Evolutionary conservation across 2,329 filamentous ascomycete species (phyloP), one percentile per base, ranked within the genome.

Genomic region (Lachnellula hyalina): DNA sequence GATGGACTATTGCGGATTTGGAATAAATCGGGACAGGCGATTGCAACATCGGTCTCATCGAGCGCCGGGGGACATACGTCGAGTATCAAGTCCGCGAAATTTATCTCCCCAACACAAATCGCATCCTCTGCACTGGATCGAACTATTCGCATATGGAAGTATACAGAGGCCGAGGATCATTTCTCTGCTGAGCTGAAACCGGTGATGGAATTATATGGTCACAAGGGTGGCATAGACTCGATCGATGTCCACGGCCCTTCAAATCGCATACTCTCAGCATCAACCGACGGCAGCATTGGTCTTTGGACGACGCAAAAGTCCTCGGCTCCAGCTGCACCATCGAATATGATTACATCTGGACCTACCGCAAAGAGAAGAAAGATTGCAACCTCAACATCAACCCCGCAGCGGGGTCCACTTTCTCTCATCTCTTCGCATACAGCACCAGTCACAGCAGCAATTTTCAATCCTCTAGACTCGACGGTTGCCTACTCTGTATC

Each of bases 401-500:
- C 34, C 70, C 75, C 52, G 71, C 88, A 93, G 67, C 85, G 90
- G 49, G 94, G 94, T 1, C 85, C 93, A 5, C 77, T 97, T 6
- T 78, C 85, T 41, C 77, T 95, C 52, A 80, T 96, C 55, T 74
- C 81, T 15, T 82, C 51, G 87, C 96, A 78, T 82, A 82, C 53
- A 80, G 84, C 11, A 81, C 87, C 45, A 15, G 90, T 92, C 45
- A 89, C 89, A 1, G 87, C 86, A 52, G 88, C 87, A 38, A 80
- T 90, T 47, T 97, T 99, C 76, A 90, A 96, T 72, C 86, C 86
- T 4, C 79, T 83, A 52, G 93, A 97, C 72, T 74, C 85, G 11
- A 96, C 90, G 14, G 90, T 96, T 41, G 93, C 89, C 47, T 97
- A 99, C 77, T 93, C 90, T 1, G 84, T 86, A 21, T 96, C 91